Conservation (phyloP, 208 protist genomes). For the Leptomonas pyrrhocoris region DNA sequence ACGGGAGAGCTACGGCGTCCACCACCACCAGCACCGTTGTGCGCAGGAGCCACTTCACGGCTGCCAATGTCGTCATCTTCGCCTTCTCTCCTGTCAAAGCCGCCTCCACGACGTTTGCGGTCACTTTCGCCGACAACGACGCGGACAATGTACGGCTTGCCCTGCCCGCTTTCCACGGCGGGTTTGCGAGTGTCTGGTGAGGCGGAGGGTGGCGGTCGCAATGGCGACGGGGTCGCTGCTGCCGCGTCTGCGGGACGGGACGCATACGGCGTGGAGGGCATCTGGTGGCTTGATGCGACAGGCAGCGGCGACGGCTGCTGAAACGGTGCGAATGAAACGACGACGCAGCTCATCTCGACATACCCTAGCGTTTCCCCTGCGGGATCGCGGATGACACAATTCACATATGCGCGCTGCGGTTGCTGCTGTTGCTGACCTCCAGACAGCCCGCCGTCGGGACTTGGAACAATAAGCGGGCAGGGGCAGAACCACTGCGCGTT, state of each 20-base stretch:
- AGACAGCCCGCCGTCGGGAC: background rate
- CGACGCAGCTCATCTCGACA: slow-evolving; percentile 80
- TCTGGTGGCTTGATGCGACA: background rate
- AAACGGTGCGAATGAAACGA: slow-evolving; percentile 31
- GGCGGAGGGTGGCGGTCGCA: background rate
- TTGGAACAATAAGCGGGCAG: slow-evolving; percentile 11
- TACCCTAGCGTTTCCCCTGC: slow-evolving; percentile 63
- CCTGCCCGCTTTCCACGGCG: slow-evolving; percentile 8
- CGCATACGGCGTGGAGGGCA: background rate
- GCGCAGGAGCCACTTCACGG: background rate
- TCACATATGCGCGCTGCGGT: slow-evolving; percentile 36
- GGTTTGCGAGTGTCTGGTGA: background rate
- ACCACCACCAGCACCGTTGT: background rate
- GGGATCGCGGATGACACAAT: slow-evolving; percentile 50
- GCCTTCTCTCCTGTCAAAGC: background rate
- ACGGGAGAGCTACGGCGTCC: background rate
- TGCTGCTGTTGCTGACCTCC: background rate
- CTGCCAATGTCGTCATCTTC: background rate
- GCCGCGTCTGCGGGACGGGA: background rate
- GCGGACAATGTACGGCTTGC: slow-evolving; percentile 86
- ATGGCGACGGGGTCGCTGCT: background rate
- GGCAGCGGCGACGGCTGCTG: background rate
- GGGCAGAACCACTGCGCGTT: slow-evolving; percentile 19
- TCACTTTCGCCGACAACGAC: slow-evolving; percentile 66
- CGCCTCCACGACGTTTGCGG: slow-evolving; percentile 3